Evolutionary conservation across 768 basidiomycete species (phyloP), one percentile per base, ranked within the genome.

Genomic region (Sarcomyxa edulis): DNA sequence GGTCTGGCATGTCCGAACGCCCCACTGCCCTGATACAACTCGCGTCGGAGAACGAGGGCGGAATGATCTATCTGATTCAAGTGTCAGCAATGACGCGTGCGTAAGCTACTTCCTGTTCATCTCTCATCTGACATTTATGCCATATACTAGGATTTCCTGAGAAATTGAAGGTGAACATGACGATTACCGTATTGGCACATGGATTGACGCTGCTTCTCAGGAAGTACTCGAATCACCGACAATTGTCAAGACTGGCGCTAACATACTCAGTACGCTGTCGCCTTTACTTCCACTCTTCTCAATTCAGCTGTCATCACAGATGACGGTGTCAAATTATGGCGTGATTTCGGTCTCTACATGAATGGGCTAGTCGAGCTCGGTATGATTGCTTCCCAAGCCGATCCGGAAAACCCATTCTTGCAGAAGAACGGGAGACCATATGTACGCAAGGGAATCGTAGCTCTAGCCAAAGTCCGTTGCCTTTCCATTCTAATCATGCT

Each of bases 281-380:
- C 11, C 30, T 22, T 31, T 12, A 26, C n/a, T 21, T 15, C 7
- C 18, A 22, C 25, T 24, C 18, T 20, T n/a, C 16, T 21, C 26
- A 29, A 15, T n/a, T 5, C 27, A 12, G 29, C 32, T 16, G 8
- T 21, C 9, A 35, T 12, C 22, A 15, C 38, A 65, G 64, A 56
- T 38, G 65, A 67, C 32, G 65, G 61, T 10, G 58, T 49, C 39
- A 67, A 67, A 37, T 47, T 66, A 2, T 65, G 62, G 39, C 46
- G 54, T 20, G 64, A 67, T 40, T 65, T 63, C 42, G 65, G 65
- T 2, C 53, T 66, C n/a, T 41, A 64, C 28, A 51, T 55, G 15
- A 50, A 52, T 25, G 58, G 55, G 20, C 49, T 66, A 1, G 51
- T 67, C 6, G 65, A 67, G 43, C 59, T 67, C 1, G 63, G 61